These are phyloP conservation scores for Rubroboletus satanas DNA, from an alignment of 768 basidiomycete species.

Conservation along the genomic window DNA sequence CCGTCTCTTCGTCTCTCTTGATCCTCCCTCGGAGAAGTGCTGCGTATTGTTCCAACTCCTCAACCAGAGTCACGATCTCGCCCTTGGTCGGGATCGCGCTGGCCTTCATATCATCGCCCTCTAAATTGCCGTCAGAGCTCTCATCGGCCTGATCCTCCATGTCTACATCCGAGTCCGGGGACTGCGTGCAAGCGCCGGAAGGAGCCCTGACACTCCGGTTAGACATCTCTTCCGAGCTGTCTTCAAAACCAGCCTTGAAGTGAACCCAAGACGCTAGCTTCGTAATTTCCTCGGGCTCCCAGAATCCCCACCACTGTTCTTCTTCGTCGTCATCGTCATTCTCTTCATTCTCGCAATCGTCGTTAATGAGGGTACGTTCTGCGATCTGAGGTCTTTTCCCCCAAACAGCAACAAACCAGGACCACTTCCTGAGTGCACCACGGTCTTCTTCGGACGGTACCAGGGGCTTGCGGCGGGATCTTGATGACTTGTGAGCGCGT, in stretches of 20 bases:
- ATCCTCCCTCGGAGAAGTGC: slow-evolving; percentile 57
- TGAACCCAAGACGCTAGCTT: slow-evolving; percentile 66
- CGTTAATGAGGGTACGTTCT: slow-evolving; percentile 25
- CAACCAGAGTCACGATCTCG: slow-evolving; percentile 46
- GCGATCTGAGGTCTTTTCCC: slow-evolving; percentile 46
- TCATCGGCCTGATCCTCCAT: slow-evolving; percentile 17
- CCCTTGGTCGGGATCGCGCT: slow-evolving; percentile 20
- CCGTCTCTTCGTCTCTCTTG: slow-evolving; percentile 30
- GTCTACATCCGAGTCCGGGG: slow-evolving; percentile 14
- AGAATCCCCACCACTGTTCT: slow-evolving; percentile 77
- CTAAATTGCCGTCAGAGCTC: slow-evolving; percentile 1
- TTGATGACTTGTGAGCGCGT: slow-evolving; percentile 29
- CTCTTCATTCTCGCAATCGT: slow-evolving; percentile 26
- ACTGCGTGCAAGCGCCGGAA: slow-evolving; percentile 1
- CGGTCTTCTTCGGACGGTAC: slow-evolving; percentile 47
- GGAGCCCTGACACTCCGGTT: neutral
- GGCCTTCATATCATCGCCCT: neutral
- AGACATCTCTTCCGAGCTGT: slow-evolving; percentile 9
- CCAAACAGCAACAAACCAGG: slow-evolving; percentile 76
- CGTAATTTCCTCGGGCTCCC: slow-evolving; percentile 57
- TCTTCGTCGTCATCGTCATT: slow-evolving; percentile 32
- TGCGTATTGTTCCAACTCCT: slow-evolving; percentile 56
- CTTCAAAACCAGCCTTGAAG: slow-evolving; percentile 43
- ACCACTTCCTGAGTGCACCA: slow-evolving; percentile 56
- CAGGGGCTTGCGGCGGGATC: slow-evolving; percentile 39